phyloP scores from a whole-genome alignment of 139 green algal genomes.

The Micractinium sp. region DNA sequence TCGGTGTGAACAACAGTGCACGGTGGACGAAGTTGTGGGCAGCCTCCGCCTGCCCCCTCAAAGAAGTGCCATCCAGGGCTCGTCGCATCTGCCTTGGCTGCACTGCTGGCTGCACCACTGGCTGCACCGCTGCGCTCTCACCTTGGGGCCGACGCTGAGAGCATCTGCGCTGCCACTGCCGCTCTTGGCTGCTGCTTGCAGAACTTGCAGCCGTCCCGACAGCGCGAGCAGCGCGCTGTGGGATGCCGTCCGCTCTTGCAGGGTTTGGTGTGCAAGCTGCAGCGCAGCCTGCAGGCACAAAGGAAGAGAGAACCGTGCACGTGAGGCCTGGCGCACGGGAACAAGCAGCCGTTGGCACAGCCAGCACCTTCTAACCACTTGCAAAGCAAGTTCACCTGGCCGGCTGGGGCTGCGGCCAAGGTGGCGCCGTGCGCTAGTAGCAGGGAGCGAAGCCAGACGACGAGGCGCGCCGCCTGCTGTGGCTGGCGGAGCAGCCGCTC shows the following conservation, averaged over 20 bases:
- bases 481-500: neutral
- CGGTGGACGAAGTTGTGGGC: too few relatives aligned
- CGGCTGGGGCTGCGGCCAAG: neutral
- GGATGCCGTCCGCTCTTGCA: neutral
- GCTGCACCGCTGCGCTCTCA: neutral
- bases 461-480: neutral
- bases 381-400: neutral
- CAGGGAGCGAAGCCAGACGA: slow-evolving; percentile 3
- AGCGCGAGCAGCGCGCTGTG: neutral
- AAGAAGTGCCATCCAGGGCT: too few relatives aligned
- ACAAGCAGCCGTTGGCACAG: neutral
- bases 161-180: neutral
- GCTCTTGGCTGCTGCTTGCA: neutral
- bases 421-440: neutral
- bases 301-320: neutral
- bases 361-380: neutral
- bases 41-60: neutral
- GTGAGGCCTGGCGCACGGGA: neutral
- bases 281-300: neutral
- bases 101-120: too few relatives aligned
- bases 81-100: neutral
- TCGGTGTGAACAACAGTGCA: too few relatives aligned
- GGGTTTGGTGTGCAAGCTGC: neutral
- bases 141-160: neutral
- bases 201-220: neutral